Percentiles rank a stretch among this genome's conserved stretches.
Evolutionary conservation across 306 rosid species (phyloP).

Genomic region (Vigna nakashimae): DNA sequence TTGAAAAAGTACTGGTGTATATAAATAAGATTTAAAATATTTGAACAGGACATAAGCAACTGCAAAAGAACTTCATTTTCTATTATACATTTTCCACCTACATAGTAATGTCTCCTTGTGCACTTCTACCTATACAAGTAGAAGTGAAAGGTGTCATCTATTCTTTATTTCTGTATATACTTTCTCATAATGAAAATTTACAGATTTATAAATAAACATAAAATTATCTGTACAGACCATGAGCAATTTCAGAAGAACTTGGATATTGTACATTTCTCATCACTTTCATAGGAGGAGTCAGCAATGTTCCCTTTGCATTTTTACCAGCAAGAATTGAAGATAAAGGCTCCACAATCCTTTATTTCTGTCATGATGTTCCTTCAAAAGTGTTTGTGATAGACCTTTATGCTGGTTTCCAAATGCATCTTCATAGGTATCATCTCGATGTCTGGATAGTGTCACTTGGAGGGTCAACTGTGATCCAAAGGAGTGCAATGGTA

Average conservation of each 20-base stretch:
- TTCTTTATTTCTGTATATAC: not conserved
- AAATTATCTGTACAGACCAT: not conserved
- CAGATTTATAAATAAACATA: not conserved
- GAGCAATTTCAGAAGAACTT: not conserved
- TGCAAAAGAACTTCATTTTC: not conserved
- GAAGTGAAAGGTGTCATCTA: not conserved
- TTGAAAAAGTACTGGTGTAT: no score
- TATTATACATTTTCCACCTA: not conserved
- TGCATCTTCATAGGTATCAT: not conserved
- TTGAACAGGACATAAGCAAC: not conserved
- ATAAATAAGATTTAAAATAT: not conserved
- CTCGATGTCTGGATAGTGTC: not conserved
- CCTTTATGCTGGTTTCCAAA: not conserved
- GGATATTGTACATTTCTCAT: slow-evolving; percentile 4
- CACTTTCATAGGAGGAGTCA: not conserved
- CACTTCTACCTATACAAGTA: not conserved
- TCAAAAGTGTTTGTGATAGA: not conserved
- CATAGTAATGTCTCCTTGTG: not conserved
- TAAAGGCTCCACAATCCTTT: not conserved
- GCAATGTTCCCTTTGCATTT: not conserved
- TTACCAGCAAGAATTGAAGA: not conserved
- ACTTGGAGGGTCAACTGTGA: slow-evolving; percentile 64
- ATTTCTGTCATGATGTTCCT: not conserved
- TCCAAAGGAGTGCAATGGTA: slow-evolving; percentile 73
- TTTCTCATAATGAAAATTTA: slow-evolving; percentile 13